Evolutionary conservation across 441 rosid genomes (phyloP).

Genomic region (Mallotus japonicus): DNA sequence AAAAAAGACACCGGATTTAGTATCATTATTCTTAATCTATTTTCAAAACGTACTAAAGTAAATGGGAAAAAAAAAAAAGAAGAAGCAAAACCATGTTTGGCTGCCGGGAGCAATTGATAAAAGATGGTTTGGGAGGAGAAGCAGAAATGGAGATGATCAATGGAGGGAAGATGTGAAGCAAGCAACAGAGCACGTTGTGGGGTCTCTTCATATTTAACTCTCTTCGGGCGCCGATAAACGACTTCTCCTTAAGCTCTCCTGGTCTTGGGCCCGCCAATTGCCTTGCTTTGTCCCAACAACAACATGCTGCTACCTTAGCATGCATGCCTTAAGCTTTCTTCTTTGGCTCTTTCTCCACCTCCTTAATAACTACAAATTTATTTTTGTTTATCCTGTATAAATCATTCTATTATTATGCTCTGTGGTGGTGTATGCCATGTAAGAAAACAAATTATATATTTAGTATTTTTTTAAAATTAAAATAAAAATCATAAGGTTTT

Average conservation of each 20-base stretch:
- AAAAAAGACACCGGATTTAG: no score
- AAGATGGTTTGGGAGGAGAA: no score
- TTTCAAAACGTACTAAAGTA: no score
- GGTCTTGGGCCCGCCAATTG: not conserved
- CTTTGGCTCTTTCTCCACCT: not conserved
- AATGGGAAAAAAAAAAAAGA: not conserved
- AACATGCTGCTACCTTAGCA: not conserved
- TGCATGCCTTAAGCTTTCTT: not conserved
- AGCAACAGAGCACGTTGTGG: conserved; percentile 5
- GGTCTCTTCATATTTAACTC: not conserved
- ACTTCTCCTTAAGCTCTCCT: not conserved
- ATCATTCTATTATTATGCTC: not conserved
- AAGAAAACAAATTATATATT: no score
- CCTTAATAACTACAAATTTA: not conserved
- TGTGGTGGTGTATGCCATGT: no score
- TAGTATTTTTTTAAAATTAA: no score
- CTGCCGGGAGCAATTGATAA: not conserved
- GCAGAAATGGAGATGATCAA: no score
- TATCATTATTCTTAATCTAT: no score
- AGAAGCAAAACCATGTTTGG: not conserved
- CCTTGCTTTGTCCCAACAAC: not conserved
- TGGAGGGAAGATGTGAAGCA: no score
- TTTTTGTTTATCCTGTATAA: not conserved
- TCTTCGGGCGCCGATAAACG: not conserved
- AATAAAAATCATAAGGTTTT: no score